Conservation (phyloP, 805 yeast species). For the Gaillardinia entomophila region DNA sequence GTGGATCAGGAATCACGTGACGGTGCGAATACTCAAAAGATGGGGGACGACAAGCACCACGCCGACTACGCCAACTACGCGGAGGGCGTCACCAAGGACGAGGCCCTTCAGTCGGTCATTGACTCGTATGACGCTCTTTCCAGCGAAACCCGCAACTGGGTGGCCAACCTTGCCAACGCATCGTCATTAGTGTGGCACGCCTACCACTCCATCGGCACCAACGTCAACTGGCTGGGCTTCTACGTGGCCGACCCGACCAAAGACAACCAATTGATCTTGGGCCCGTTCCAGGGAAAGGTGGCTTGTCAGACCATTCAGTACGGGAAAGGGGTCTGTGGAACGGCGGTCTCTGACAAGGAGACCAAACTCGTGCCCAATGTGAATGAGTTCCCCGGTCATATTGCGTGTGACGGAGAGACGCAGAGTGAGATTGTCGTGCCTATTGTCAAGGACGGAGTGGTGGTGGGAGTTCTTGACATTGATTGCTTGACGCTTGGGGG, state of each 20-base stretch:
- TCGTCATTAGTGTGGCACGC: slow-evolving; percentile 87
- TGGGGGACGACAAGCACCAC: slow-evolving; percentile 35
- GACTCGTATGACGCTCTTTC: slow-evolving; percentile 63
- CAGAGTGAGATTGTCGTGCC: slow-evolving; percentile 93
- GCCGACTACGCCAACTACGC: slow-evolving; percentile 67
- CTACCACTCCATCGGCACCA: slow-evolving; percentile 52
- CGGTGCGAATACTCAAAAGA: too few species aligned
- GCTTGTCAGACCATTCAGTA: slow-evolving; percentile 81
- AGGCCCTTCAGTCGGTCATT: slow-evolving; percentile 52
- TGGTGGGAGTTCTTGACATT: slow-evolving; percentile 78
- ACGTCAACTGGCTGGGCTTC: slow-evolving; percentile 93
- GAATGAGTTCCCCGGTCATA: slow-evolving; percentile 79
- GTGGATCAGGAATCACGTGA: too few species aligned
- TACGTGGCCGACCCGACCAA: slow-evolving; percentile 48
- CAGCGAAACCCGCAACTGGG: slow-evolving; percentile 71
- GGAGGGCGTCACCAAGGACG: slow-evolving; percentile 34
- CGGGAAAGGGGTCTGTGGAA: slow-evolving; percentile 91
- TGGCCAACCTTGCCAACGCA: slow-evolving; percentile 81
- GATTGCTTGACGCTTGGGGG: slow-evolving; percentile 67
- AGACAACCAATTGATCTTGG: slow-evolving; percentile 54
- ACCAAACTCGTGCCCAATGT: slow-evolving; percentile 83
- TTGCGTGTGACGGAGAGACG: slow-evolving; percentile 96
- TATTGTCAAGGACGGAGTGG: slow-evolving; percentile 35
- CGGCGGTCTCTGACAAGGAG: slow-evolving; percentile 52
- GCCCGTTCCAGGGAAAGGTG: slow-evolving; percentile 95